Evolutionary conservation across 1,284 basidiomycete species (phyloP), one percentile per base, ranked within the genome.

Genomic region (Apiotrichum veenhuisii): DNA sequence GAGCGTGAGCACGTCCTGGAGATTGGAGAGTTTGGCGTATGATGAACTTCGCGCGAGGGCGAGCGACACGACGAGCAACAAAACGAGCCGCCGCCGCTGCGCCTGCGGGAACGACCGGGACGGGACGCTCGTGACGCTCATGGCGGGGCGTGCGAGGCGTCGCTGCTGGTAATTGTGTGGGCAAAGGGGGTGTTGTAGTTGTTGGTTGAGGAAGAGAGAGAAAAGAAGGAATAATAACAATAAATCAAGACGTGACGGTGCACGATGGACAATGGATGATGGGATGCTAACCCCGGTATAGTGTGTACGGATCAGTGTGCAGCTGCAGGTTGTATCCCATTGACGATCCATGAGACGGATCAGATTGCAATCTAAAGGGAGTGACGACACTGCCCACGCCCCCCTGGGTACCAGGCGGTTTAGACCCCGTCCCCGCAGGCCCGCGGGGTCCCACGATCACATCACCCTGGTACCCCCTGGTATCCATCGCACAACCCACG

Each of bases 1-100:
- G 26, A 73, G 46, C 0, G 64, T 55, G 3, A 68, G 10, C 3
- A 36, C 48, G 42, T 67, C 60, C 22, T 56, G 50, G n/a, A 70
- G n/a, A 17, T 33, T 22, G 23, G 41, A 18, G 20, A 45, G 23
- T 12, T 52, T 17, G 9, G 52, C 41, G 3, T 45, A 33, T 41
- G 49, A 50, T 10, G 53, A 30, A 15, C 27, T 45, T 9, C 59
- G 55, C 10, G 54, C 30, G 14, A 55, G 41, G 8, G 53, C 59
- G 14, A 72, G 8, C 0, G 64, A 55, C 2, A 58, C 52, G 37
- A 64, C 52, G 14, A 64, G 46, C 14, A 61, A 48, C 18, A 67
- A 26, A 25, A 62, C 36, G 2, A 52, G 37, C 18, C 59, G 59
- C 20, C 59, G 55, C 2, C 53, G 53, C 8, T 61, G 49, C 4